A percentile compares a stretch with the other conserved stretches of the same genome.
Evolutionary conservation across 2,329 filamentous ascomycete genomes (phyloP).

Genomic region (Acrocalymma vagum): DNA sequence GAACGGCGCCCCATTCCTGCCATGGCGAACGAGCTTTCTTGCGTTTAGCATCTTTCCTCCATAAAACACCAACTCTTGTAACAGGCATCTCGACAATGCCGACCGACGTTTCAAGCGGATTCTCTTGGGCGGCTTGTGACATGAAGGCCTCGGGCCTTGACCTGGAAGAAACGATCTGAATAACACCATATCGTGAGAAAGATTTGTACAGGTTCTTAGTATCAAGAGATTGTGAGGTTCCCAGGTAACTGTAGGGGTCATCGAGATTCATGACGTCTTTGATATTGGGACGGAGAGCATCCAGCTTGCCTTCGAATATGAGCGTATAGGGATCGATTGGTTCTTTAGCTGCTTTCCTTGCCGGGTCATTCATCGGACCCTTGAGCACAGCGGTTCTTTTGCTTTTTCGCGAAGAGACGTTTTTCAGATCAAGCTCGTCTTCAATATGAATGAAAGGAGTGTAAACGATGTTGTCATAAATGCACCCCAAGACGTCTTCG

Average conservation of each 20-base stretch:
- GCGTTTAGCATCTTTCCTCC: slow-evolving; percentile 94
- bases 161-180: slow-evolving; percentile 94
- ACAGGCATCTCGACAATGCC: slow-evolving; percentile 98
- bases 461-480: slow-evolving; percentile 98
- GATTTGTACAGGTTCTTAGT: slow-evolving; percentile 83
- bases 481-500: slow-evolving; percentile 91
- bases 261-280: slow-evolving; percentile 94
- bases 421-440: slow-evolving; percentile 83
- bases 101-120: slow-evolving; percentile 80
- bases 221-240: slow-evolving; percentile 78
- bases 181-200: slow-evolving; percentile 88
- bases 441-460: slow-evolving; percentile 98
- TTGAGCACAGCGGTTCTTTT: slow-evolving; percentile 68
- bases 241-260: slow-evolving; percentile 89
- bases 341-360: slow-evolving; percentile 75
- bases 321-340: slow-evolving; percentile 95
- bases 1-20: slow-evolving; percentile 98
- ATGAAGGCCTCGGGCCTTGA: slow-evolving; percentile 96
- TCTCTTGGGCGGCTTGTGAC: slow-evolving; percentile 83
- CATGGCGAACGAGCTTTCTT: slow-evolving; percentile 94
- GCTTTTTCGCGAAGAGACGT: slow-evolving; percentile 74
- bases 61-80: slow-evolving; percentile 92
- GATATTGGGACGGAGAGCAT: slow-evolving; percentile 81
- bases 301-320: slow-evolving; percentile 88
- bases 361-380: slow-evolving; percentile 70